Evolutionary conservation across 768 basidiomycete genomes (phyloP).

Genomic region (Leccinum truebloodii): DNA sequence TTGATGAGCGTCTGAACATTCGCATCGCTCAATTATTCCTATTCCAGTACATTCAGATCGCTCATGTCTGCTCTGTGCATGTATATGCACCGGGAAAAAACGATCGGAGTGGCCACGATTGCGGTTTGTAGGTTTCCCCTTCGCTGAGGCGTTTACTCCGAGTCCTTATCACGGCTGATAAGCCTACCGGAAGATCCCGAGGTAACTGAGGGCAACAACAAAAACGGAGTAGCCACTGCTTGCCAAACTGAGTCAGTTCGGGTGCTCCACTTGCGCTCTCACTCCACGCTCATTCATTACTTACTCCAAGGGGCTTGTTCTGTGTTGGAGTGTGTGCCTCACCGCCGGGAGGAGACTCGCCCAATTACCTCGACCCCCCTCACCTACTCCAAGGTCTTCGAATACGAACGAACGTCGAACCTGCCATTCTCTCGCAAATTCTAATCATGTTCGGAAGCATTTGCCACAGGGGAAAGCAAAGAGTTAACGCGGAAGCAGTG

Average conservation of each 20-base stretch:
- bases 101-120: too few species aligned
- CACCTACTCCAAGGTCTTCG: background rate
- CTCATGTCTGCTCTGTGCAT: too few species aligned
- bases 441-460: background rate
- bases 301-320: background rate
- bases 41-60: too few species aligned
- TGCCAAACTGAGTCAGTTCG: background rate
- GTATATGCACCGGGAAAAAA: background rate
- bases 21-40: too few species aligned
- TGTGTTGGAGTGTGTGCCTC: background rate
- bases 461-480: background rate
- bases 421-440: background rate
- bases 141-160: background rate
- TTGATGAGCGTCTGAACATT: too few species aligned
- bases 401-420: background rate
- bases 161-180: background rate
- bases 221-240: background rate
- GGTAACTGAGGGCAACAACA: too few species aligned
- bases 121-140: too few species aligned
- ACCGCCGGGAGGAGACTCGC: background rate
- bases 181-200: too few species aligned
- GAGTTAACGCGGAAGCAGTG: background rate
- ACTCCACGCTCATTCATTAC: too few species aligned
- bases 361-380: background rate
- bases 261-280: background rate